Evolutionary conservation across 306 rosid species (phyloP), one percentile per base, ranked within the genome.

Genomic region (Rosa persica): DNA sequence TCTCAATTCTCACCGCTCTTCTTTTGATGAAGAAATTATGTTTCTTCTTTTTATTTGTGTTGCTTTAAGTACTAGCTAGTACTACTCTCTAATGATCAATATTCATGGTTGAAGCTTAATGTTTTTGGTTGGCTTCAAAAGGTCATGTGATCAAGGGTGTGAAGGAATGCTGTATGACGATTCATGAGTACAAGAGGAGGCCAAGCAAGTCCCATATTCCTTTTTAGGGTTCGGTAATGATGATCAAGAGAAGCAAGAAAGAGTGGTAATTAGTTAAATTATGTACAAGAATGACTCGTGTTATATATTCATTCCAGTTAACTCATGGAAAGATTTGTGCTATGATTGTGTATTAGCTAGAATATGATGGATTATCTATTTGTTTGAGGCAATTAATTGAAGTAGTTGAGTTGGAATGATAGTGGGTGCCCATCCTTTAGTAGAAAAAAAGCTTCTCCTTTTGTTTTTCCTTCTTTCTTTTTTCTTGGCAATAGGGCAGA

Each of bases 371-470:
- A 25, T 74, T 58, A 43, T 57, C 64, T 42, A 58, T 30, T 58
- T 36, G 69, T 16, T 58, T 23, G 42, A 74, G 36, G 69, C 13
- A 58, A 57, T 40, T 22, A 16, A 81, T 76, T 67, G 83, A 74
- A 80, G 89, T 25, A 19, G 5, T 62, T 65, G 81, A 73, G 77
- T 70, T 74, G 85, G 88, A 88, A 92, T 90, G 95, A 92, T 92
- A 94, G 89, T 92, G 97, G 90, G 70, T 86, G 86, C 89, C 93
- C 87, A 87, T 81, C 91, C 90, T 78, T 82, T 84, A 76, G 7
- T 87, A 81, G 91, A 80, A 86, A 88, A 30, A 85, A 30, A 83
- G 87, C 78, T 70, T 80, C 73, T 76, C 67, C 75, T 69, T 84
- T 75, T 48, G 40, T 72, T 72, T 68, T 61, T 27, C 47, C 13